These are phyloP conservation scores for Clathrus columnatus DNA, from an alignment of 768 basidiomycete genomes.

Conservation along the genomic window DNA sequence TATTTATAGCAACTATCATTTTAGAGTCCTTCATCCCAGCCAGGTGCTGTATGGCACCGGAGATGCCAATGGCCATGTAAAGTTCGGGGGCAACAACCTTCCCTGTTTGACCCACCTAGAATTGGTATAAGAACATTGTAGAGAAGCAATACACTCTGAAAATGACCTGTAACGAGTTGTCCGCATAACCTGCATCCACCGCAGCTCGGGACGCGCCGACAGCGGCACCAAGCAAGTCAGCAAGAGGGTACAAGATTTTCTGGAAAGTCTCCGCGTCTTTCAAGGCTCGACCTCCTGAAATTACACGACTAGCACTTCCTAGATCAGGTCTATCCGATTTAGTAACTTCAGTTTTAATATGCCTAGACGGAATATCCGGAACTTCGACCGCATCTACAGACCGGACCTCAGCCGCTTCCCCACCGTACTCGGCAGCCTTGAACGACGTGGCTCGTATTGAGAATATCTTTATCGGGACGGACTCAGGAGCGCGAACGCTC, in stretches of 20 bases:
- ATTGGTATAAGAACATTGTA: neutral
- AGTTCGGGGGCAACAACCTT: constrained; percentile 96
- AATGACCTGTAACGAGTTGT: constrained; percentile 76
- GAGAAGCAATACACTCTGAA: neutral
- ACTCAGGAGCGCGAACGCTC: constrained; percentile 73
- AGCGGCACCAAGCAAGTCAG: constrained; percentile 88
- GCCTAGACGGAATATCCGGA: constrained; percentile 45
- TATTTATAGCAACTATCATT: constrained; percentile 96
- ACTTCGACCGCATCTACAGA: constrained; percentile 58
- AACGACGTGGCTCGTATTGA: constrained; percentile 92
- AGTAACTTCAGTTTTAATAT: constrained; percentile 67
- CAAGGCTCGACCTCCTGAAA: constrained; percentile 91
- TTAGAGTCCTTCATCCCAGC: constrained; percentile 99
- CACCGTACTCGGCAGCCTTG: constrained; percentile 47
- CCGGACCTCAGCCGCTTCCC: constrained; percentile 48
- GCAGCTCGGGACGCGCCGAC: constrained; percentile 98
- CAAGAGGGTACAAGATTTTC: constrained; percentile 77
- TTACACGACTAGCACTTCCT: constrained; percentile 75
- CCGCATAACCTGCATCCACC: constrained; percentile 96
- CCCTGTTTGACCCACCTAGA: constrained; percentile 89
- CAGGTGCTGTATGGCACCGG: constrained; percentile 96
- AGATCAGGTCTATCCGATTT: constrained; percentile 92
- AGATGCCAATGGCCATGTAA: constrained; percentile 95
- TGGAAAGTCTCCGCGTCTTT: constrained; percentile 95
- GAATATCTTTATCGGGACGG: constrained; percentile 83